Evolutionary conservation across 2,329 filamentous ascomycete genomes (phyloP), one percentile per base, ranked within the genome.

Genomic region (Pseudogymnoascus sp.): DNA sequence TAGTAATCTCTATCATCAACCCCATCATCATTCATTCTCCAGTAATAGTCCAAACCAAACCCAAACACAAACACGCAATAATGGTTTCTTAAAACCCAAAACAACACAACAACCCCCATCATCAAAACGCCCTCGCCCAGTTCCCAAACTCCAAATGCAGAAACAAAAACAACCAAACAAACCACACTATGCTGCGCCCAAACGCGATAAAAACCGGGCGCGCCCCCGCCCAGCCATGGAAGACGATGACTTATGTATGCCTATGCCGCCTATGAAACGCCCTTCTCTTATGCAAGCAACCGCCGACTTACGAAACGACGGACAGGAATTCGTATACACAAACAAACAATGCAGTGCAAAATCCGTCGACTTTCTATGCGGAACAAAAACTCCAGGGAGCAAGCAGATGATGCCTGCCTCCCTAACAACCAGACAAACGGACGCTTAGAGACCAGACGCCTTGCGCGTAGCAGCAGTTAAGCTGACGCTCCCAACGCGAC

Each of bases 401-500:
- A 16, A 21, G 40, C 34, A 40, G 12, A 39, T 26, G 12, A 60
- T 37, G 47, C 26, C 34, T 31, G 47, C 26, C 34, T 31, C 45
- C 29, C 62, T 66, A 57, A 57, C 47, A 57, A 57, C 10, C 36
- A n/a, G 31, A 12, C 31, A 34, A 10, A 34, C 39, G 8, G 26
- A 54, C 5, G 26, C 68, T 67, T 69, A 73, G 60, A 73, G 39
- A 5, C 71, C 72, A 11, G 72, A 73, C 37, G 73, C 70, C 63
- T 74, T 74, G 42, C 72, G 71, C 31, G 62, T 62, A 5, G 29
- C 23, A n/a, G 68, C 34, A 31, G 67, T 62, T 62, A 45, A 61
- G 68, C 77, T 81, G 64, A 83, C 77, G 72, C 85, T 88, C 60
- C 84, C 86, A 12, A 88, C 77, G 45, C 86, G 81, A 39, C 86